Percentiles rank a stretch among this genome's conserved stretches.
Conservation (phyloP, 164 flowering plant species). For the Dillenia suffruticosa region DNA sequence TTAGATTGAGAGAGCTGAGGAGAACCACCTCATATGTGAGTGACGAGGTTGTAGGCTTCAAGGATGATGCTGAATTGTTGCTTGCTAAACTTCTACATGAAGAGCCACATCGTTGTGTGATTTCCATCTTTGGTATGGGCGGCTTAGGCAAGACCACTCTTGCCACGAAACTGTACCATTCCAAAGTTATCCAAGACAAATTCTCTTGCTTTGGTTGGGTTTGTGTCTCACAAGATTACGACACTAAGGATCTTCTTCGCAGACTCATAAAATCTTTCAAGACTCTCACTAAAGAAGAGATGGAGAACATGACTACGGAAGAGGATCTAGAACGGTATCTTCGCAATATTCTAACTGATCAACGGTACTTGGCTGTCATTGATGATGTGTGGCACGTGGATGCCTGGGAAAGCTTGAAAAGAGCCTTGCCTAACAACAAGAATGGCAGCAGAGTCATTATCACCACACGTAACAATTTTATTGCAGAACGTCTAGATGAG, state of each 20-base stretch:
- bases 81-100: too few relatives aligned
- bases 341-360: not conserved
- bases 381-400: constrained; percentile 35
- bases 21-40: too few relatives aligned
- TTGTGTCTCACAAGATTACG: constrained; percentile 19
- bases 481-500: constrained; percentile 21
- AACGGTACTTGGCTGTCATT: constrained; percentile 23
- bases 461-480: constrained; percentile 27
- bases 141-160: too few relatives aligned
- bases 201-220: too few relatives aligned
- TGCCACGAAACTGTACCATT: too few relatives aligned
- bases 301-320: too few relatives aligned
- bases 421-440: constrained; percentile 22
- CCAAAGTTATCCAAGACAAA: too few relatives aligned
- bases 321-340: not conserved
- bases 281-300: not conserved
- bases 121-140: too few relatives aligned
- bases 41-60: too few relatives aligned
- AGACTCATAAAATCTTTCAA: constrained; percentile 1
- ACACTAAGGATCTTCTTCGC: constrained; percentile 10
- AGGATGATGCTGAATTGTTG: too few relatives aligned
- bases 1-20: too few relatives aligned
- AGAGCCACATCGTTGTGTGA: too few relatives aligned
- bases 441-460: constrained; percentile 30
- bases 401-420: constrained; percentile 20